Evolutionary conservation across 306 rosid genomes (phyloP), one percentile per base, ranked within the genome.

Genomic region (Cucurbita pepo): DNA sequence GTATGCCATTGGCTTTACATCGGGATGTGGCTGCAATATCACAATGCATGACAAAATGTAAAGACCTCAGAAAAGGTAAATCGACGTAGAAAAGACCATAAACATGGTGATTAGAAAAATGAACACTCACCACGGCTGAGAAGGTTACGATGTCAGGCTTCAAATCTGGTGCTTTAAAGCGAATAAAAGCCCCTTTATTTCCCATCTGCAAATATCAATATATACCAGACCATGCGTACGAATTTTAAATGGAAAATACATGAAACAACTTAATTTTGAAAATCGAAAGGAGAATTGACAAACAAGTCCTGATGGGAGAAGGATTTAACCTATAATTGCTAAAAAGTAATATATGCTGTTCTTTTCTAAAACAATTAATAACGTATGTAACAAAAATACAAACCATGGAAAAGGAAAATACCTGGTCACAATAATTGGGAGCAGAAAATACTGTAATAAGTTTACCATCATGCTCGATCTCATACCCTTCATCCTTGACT

Each of bases 391-490:
- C 55, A 40, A 6, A 10, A 10, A 1, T 10, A 41, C 71, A 36
- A 12, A 45, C 18, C 40, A 48, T 12, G 73, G 54, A 25, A 14
- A 48, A 48, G n/a, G 21, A 47, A 59, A 5, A 78, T 88, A 95
- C 99, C 97, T 95, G 99, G 81, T 95, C 99, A 81, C 99, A 95
- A 86, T 95, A 95, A 78, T 95, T 95, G 76, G 99, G 99, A 73
- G 99, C 99, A 79, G 99, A 95, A 83, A 95, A 95, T 21, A 95
- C 99, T 57, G 99, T 95, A 69, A 95, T 91, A 78, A 95, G 97
- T 89, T 91, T 95, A 50, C 99, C 95, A 67, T 91, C 95, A 67
- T 95, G 99, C 81, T 91, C 99, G 62, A 95, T 84, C 85, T 95
- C 99, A 71, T 91, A 91, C 64, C 99, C 99, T 81, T 95, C 97